These are phyloP conservation scores for Thielaviopsis populi DNA, from an alignment of 2,329 filamentous ascomycete genomes.

Conservation along the genomic window DNA sequence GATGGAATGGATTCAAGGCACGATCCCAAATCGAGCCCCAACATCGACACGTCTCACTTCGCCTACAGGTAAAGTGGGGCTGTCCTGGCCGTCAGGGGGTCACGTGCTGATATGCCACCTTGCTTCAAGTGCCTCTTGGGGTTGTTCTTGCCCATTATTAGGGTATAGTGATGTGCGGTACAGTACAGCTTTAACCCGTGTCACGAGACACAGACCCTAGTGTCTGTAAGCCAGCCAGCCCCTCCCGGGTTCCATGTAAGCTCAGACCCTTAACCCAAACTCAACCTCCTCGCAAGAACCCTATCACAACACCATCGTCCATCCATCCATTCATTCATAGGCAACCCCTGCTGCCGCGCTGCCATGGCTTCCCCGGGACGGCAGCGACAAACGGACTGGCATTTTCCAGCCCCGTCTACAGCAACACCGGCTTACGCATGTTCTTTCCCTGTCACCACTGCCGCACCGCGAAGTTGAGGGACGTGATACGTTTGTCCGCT, in stretches of 20 bases:
- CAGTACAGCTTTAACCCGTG: too few relatives aligned
- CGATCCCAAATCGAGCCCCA: slow-evolving; percentile 7
- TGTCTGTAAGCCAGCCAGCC: neutral
- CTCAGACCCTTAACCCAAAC: neutral
- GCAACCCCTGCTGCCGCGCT: too few relatives aligned
- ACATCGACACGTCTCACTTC: slow-evolving; percentile 18
- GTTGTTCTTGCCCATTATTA: neutral
- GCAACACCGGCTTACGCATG: neutral
- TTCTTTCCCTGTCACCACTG: neutral
- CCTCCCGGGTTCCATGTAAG: neutral
- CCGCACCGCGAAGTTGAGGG: too few relatives aligned
- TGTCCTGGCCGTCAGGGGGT: neutral
- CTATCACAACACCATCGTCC: neutral
- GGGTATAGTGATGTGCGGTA: too few relatives aligned
- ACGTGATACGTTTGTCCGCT: too few relatives aligned
- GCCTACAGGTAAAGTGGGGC: neutral
- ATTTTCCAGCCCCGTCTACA: too few relatives aligned
- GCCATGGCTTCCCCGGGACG: too few relatives aligned
- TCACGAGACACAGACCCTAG: too few relatives aligned
- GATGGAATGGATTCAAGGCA: slow-evolving; percentile 10
- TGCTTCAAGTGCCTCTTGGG: neutral
- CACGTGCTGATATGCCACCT: neutral
- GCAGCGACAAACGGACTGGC: too few relatives aligned
- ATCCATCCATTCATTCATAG: neutral
- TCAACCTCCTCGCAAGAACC: neutral